Percentiles rank a stretch among this genome's conserved stretches.
phyloP scores from a whole-genome alignment of 2,329 filamentous ascomycete species.

The Ophiostoma montium region DNA sequence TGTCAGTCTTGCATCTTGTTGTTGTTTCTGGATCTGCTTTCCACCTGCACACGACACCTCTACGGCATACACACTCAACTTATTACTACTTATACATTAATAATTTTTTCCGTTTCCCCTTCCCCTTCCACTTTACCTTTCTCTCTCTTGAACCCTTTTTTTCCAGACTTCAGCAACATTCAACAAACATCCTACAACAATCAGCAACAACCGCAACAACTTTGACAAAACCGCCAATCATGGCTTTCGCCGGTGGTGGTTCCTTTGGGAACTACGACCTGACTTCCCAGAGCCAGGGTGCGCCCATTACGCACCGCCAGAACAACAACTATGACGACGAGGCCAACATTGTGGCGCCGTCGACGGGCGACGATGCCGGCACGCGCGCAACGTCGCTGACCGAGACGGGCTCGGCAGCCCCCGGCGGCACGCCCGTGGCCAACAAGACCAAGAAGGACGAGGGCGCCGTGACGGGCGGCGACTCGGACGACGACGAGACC shows the following conservation, averaged over 20 bases:
- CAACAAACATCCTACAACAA: too few relatives aligned
- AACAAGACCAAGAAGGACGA: background rate
- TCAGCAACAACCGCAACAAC: too few relatives aligned
- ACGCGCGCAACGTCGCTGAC: constrained; percentile 25
- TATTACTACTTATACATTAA: too few relatives aligned
- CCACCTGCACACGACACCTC: too few relatives aligned
- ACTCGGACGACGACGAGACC: constrained; percentile 19
- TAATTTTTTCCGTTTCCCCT: too few relatives aligned
- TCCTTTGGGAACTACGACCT: constrained; percentile 35
- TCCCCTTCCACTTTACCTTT: too few relatives aligned
- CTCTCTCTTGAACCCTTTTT: too few relatives aligned
- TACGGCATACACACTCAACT: too few relatives aligned
- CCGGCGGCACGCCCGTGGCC: constrained; percentile 3
- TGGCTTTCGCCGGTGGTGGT: constrained; percentile 28
- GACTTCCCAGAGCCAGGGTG: constrained; percentile 29
- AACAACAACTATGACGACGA: constrained; percentile 16
- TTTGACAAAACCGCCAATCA: constrained; percentile 11
- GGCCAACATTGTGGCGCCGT: constrained; percentile 7
- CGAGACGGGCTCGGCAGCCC: constrained; percentile 20
- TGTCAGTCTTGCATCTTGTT: too few relatives aligned
- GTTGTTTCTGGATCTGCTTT: too few relatives aligned
- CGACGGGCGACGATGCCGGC: constrained; percentile 13
- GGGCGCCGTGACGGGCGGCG: constrained; percentile 15
- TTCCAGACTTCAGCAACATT: too few relatives aligned
- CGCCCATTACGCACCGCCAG: constrained; percentile 19